Percentiles rank a stretch among this genome's conserved stretches.
Conservation (phyloP, 805 yeast genomes). For the Kazachstania kunashirensis region DNA sequence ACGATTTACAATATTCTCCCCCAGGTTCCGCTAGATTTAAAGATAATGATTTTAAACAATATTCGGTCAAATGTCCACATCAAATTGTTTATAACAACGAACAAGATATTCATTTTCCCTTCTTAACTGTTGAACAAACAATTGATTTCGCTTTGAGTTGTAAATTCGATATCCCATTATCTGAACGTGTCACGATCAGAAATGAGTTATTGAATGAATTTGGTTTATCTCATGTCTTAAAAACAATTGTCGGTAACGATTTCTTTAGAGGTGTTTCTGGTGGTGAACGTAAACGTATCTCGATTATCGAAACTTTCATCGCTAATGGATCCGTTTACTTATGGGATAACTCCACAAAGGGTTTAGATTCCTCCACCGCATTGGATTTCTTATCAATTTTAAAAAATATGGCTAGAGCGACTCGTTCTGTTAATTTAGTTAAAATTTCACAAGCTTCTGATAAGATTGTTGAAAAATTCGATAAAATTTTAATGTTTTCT, state of each 20-base stretch:
- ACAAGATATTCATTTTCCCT: slow-evolving; percentile 49
- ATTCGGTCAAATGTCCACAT: slow-evolving; percentile 18
- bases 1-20: slow-evolving; percentile 14
- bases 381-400: slow-evolving; percentile 38
- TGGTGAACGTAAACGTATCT: slow-evolving; percentile 58
- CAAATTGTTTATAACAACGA: slow-evolving; percentile 37
- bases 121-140: slow-evolving; percentile 46
- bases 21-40: slow-evolving; percentile 18
- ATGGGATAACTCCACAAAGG: slow-evolving; percentile 47
- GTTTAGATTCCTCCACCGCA: slow-evolving; percentile 43
- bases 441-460: slow-evolving; percentile 43
- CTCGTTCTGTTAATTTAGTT: slow-evolving; percentile 35
- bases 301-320: slow-evolving; percentile 48
- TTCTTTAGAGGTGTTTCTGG: slow-evolving; percentile 57
- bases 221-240: slow-evolving; percentile 43
- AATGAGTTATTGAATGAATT: slow-evolving; percentile 25
- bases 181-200: slow-evolving; percentile 21
- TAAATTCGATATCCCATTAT: slow-evolving; percentile 25
- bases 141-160: slow-evolving; percentile 45
- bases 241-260: slow-evolving; percentile 56
- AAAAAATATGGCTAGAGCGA: slow-evolving; percentile 33
- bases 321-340: slow-evolving; percentile 39
- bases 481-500: slow-evolving; percentile 38
- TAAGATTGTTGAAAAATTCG: slow-evolving; percentile 39
- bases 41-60: slow-evolving; percentile 16